A percentile compares a stretch with the other conserved stretches of the same genome.
These are phyloP conservation scores for Corylus avellana DNA, from an alignment of 306 rosid species.

Conservation along the genomic window DNA sequence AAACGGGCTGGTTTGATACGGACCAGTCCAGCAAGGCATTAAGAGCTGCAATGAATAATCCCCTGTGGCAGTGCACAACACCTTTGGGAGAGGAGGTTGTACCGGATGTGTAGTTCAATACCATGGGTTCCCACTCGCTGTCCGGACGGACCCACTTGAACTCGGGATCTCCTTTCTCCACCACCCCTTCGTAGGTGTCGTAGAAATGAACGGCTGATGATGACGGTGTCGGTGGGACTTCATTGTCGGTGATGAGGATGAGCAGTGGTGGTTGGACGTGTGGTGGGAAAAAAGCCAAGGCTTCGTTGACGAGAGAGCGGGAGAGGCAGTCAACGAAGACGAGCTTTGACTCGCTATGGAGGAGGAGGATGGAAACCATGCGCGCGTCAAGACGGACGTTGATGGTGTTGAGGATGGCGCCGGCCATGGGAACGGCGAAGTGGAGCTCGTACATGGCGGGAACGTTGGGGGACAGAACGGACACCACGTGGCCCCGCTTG, in stretches of 20 bases:
- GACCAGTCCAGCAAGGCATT: constrained; percentile 50
- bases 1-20: constrained; percentile 48
- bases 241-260: constrained; percentile 41
- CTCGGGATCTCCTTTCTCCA: constrained; percentile 38
- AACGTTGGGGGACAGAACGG: constrained; percentile 65
- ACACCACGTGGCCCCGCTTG: constrained; percentile 52
- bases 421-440: constrained; percentile 76
- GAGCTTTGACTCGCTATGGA: constrained; percentile 56
- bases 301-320: constrained; percentile 35
- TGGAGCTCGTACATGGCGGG: constrained; percentile 85
- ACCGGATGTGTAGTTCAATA: constrained; percentile 62
- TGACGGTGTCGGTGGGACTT: neutral
- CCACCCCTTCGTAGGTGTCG: constrained; percentile 38
- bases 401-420: constrained; percentile 62
- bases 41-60: constrained; percentile 31
- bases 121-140: constrained; percentile 62
- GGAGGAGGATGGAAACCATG: constrained; percentile 50
- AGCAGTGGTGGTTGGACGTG: constrained; percentile 31
- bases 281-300: constrained; percentile 38
- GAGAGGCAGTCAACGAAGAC: constrained; percentile 52
- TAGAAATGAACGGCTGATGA: constrained; percentile 19
- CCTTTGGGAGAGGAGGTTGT: constrained; percentile 83
- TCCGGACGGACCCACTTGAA: constrained; percentile 47
- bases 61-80: constrained; percentile 62
- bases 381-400: constrained; percentile 71